Conservation (phyloP, 2,329 filamentous ascomycete species). For the Verticillium albo-atrum region DNA sequence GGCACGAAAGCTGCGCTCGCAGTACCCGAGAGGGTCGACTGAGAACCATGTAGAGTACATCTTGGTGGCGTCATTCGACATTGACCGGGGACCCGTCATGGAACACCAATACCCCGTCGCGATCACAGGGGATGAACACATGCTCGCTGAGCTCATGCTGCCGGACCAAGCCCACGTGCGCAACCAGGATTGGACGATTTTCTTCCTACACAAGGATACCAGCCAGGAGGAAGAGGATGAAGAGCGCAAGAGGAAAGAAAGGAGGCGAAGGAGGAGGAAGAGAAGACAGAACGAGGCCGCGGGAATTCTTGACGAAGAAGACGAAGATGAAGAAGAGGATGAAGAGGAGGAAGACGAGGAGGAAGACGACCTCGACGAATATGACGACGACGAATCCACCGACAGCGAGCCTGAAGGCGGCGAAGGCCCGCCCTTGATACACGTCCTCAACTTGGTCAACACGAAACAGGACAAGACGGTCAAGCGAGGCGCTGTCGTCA, state of each 20-base stretch:
- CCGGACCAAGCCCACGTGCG: conserved; percentile 94
- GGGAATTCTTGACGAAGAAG: conserved; percentile 42
- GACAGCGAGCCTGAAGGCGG: conserved; percentile 63
- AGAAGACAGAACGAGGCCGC: conserved; percentile 47
- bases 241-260: conserved; percentile 55
- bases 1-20: conserved; percentile 59
- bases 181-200: conserved; percentile 98
- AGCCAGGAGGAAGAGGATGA: conserved; percentile 77
- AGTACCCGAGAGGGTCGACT: conserved; percentile 67
- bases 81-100: conserved; percentile 94
- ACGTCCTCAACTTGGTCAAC: conserved; percentile 95
- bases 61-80: conserved; percentile 93
- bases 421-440: conserved; percentile 89
- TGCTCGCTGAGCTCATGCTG: conserved; percentile 97
- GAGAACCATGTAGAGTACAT: conserved; percentile 99
- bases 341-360: conserved; percentile 36
- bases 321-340: conserved; percentile 46
- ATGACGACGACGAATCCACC: conserved; percentile 49
- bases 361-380: conserved; percentile 36
- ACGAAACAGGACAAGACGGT: conserved; percentile 94
- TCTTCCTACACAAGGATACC: conserved; percentile 95
- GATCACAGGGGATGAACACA: conserved; percentile 95
- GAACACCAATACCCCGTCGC: conserved; percentile 95
- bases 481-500: conserved; percentile 90
- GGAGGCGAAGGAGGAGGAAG: conserved; percentile 45